Conservation (phyloP, 2,329 filamentous ascomycete genomes). For the Didymella segeticola region DNA sequence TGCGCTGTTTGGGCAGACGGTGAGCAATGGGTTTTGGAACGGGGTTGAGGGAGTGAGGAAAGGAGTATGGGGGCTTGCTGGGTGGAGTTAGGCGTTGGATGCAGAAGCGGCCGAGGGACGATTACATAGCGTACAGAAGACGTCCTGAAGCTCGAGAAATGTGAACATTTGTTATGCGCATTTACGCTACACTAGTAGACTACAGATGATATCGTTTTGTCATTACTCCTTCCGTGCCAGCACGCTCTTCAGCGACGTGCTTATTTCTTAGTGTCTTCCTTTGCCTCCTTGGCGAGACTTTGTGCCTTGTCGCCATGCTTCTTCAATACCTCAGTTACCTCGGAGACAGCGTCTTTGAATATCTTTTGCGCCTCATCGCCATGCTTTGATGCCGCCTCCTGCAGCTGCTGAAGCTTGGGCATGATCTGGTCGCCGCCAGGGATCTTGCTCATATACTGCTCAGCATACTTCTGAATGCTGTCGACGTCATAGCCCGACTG, state of each 20-base stretch:
- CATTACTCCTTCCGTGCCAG: not conserved
- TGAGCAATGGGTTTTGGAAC: constrained; percentile 4
- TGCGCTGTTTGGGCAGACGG: constrained; percentile 2
- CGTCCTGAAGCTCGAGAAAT: not conserved
- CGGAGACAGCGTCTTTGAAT: constrained; percentile 63
- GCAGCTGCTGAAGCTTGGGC: constrained; percentile 69
- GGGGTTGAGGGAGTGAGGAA: constrained; percentile 15
- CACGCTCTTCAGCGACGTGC: not conserved
- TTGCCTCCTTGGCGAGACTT: constrained; percentile 42
- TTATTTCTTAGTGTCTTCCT: constrained; percentile 47
- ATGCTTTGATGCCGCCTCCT: constrained; percentile 70
- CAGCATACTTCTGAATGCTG: constrained; percentile 45
- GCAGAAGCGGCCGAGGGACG: too few relatives aligned
- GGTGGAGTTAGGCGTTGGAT: not conserved
- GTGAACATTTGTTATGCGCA: constrained; percentile 1
- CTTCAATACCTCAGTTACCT: constrained; percentile 45
- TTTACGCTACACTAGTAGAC: constrained; percentile 9
- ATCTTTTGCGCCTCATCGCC: constrained; percentile 73
- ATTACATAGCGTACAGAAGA: not conserved
- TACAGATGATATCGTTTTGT: constrained; percentile 14
- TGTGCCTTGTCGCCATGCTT: constrained; percentile 44
- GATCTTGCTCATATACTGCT: constrained; percentile 70
- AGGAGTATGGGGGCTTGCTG: constrained; percentile 14
- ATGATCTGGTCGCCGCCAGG: constrained; percentile 70
- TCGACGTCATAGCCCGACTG: constrained; percentile 56